Percentiles rank a stretch among this genome's conserved stretches.
Conservation (phyloP, 2,329 filamentous ascomycete genomes). For the Talaromyces atroroseus region DNA sequence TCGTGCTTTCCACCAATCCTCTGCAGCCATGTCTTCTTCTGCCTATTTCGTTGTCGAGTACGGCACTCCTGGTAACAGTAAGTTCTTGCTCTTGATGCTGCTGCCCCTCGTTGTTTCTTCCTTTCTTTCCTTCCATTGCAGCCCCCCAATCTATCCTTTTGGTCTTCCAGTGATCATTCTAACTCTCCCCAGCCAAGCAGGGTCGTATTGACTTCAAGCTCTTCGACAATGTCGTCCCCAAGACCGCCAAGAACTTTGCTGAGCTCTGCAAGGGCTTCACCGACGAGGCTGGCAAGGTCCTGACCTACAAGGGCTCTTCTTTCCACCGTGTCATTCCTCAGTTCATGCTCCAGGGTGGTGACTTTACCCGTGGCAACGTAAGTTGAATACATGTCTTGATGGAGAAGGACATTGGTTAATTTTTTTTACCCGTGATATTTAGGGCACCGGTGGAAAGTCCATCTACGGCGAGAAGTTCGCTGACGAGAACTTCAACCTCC, state of each 20-base stretch:
- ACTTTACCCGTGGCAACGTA: slow-evolving; percentile 90
- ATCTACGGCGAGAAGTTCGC: slow-evolving; percentile 94
- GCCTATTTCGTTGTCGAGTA: slow-evolving; percentile 71
- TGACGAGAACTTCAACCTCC: slow-evolving; percentile 81
- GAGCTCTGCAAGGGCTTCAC: slow-evolving; percentile 80
- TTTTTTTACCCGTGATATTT: background rate
- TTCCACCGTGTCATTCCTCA: slow-evolving; percentile 92
- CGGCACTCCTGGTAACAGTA: slow-evolving; percentile 38
- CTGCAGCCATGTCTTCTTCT: slow-evolving; percentile 65
- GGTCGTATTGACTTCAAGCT: slow-evolving; percentile 87
- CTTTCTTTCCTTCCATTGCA: background rate
- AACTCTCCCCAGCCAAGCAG: slow-evolving; percentile 52
- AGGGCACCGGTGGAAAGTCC: slow-evolving; percentile 88
- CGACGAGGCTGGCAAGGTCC: slow-evolving; percentile 11
- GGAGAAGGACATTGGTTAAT: background rate
- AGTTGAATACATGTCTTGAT: slow-evolving; percentile 27
- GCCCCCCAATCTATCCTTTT: too few relatives aligned
- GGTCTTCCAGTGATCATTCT: background rate
- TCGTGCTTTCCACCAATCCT: slow-evolving; percentile 57
- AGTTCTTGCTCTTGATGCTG: too few relatives aligned
- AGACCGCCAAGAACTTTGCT: slow-evolving; percentile 80
- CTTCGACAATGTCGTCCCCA: slow-evolving; percentile 79
- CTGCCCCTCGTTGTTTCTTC: background rate
- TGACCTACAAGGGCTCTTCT: slow-evolving; percentile 64
- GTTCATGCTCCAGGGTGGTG: slow-evolving; percentile 95